Evolutionary conservation across 78 protist species (phyloP).

Genomic region (Emiliania huxleyi): DNA sequence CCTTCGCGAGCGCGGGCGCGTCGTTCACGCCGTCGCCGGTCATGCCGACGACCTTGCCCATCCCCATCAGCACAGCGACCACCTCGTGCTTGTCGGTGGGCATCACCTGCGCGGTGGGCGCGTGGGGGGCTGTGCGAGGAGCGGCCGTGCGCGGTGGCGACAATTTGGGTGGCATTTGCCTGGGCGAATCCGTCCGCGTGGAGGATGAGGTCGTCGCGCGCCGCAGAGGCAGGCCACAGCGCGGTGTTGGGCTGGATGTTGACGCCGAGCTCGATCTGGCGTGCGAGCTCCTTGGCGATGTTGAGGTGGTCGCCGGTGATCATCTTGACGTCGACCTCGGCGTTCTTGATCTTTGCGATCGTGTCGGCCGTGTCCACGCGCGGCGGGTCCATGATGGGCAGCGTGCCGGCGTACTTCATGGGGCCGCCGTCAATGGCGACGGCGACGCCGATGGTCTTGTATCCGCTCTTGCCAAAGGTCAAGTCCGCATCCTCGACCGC

Average conservation of each 20-base stretch:
- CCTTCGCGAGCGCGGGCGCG: too few species aligned
- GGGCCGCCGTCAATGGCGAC: too few species aligned
- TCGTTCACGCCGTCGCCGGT: too few species aligned
- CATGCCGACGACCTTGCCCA: slow-evolving; percentile 72
- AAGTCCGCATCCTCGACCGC: not conserved
- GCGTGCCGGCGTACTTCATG: not conserved
- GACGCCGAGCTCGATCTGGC: not conserved
- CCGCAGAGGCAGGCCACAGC: not conserved
- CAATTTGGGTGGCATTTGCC: too few species aligned
- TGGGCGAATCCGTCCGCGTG: slow-evolving; percentile 40
- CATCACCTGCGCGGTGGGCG: slow-evolving; percentile 75
- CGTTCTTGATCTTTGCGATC: not conserved
- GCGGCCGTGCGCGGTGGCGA: too few species aligned
- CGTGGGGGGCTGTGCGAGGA: too few species aligned
- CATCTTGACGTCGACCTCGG: not conserved
- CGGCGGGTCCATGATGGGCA: not conserved
- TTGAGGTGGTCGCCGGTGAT: not conserved
- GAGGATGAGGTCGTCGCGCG: not conserved
- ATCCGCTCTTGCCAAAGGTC: not conserved
- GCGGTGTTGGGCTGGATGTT: not conserved
- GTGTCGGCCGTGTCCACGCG: not conserved
- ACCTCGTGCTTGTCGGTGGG: slow-evolving; percentile 90
- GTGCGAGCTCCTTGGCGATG: slow-evolving; percentile 4
- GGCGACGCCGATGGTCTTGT: not conserved
- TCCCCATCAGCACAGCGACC: slow-evolving; percentile 56